Evolutionary conservation across 441 rosid genomes (phyloP).

Genomic region (Erodium texanum): DNA sequence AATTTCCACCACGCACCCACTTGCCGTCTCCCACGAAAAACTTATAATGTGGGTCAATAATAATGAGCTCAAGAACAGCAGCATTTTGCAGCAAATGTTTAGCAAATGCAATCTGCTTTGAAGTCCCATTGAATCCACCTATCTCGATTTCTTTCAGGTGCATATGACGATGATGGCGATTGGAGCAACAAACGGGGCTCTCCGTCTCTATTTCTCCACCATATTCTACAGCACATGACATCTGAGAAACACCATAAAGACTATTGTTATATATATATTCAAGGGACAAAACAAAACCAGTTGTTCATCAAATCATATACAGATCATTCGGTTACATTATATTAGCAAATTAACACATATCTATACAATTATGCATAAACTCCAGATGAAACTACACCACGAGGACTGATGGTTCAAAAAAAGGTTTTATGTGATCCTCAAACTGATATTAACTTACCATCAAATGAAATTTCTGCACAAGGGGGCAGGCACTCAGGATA

Average conservation of each 20-base stretch:
- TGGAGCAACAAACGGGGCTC: too few relatives aligned
- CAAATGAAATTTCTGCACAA: neutral
- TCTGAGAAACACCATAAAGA: neutral
- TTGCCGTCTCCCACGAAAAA: slow-evolving; percentile 1
- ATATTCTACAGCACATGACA: neutral
- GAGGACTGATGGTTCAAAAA: too few relatives aligned
- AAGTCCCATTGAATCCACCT: neutral
- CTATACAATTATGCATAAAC: too few relatives aligned
- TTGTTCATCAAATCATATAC: too few relatives aligned
- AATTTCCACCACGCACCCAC: neutral
- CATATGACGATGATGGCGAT: neutral
- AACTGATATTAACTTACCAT: neutral
- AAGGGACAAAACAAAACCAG: too few relatives aligned
- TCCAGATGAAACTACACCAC: too few relatives aligned
- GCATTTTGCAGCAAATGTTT: neutral
- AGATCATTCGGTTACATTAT: too few relatives aligned
- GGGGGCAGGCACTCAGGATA: neutral
- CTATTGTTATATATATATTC: neutral
- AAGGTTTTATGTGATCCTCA: neutral
- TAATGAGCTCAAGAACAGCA: neutral
- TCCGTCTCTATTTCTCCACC: neutral
- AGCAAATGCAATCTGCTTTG: neutral
- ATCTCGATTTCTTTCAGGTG: slow-evolving; percentile 3
- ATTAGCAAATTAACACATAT: too few relatives aligned
- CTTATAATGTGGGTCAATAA: neutral